A percentile compares a stretch with the other conserved stretches of the same genome.
Evolutionary conservation across 495 filamentous ascomycete genomes (phyloP).

Genomic region (Penicillium maclennaniae): DNA sequence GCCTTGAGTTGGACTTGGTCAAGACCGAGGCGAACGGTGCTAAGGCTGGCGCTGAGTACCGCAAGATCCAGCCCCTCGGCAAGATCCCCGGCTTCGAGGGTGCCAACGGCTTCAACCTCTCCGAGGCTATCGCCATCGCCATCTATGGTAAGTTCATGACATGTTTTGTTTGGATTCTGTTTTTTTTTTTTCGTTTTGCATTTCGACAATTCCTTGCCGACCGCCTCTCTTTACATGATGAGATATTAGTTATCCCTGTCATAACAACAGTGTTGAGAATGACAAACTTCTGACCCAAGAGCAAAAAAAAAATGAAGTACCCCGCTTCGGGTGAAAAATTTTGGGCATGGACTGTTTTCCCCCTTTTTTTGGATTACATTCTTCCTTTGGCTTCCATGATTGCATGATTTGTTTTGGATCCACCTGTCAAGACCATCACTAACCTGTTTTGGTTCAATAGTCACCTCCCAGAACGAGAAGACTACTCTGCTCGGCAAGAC

Average conservation of each 20-base stretch:
- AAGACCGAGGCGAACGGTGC: conserved; percentile 51
- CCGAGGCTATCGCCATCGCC: conserved; percentile 89
- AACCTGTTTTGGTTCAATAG: conserved; percentile 47
- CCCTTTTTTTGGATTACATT: conserved; percentile 14
- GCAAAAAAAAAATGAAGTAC: conserved; percentile 28
- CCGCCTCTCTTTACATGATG: conserved; percentile 58
- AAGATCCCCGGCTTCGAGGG: conserved; percentile 91
- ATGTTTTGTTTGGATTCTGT: conserved; percentile 9
- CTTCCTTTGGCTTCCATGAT: conserved; percentile 16
- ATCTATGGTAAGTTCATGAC: conserved; percentile 80
- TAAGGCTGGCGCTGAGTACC: conserved; percentile 62
- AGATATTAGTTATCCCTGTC: conserved; percentile 99
- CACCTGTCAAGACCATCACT: conserved; percentile 19
- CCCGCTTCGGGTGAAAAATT: conserved; percentile 30
- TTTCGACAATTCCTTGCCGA: not conserved
- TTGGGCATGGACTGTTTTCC: conserved; percentile 10
- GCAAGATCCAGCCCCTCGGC: conserved; percentile 80
- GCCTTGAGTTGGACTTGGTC: conserved; percentile 82
- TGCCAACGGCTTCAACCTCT: conserved; percentile 83
- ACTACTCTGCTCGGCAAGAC: conserved; percentile 98
- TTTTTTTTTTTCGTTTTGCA: conserved; percentile 5
- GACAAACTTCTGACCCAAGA: conserved; percentile 58
- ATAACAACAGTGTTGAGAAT: conserved; percentile 84
- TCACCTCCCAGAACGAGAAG: conserved; percentile 99
- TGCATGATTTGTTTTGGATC: conserved; percentile 14